Conservation (phyloP, 352 stramenopile genomes). For the Phytophthora sojae region DNA sequence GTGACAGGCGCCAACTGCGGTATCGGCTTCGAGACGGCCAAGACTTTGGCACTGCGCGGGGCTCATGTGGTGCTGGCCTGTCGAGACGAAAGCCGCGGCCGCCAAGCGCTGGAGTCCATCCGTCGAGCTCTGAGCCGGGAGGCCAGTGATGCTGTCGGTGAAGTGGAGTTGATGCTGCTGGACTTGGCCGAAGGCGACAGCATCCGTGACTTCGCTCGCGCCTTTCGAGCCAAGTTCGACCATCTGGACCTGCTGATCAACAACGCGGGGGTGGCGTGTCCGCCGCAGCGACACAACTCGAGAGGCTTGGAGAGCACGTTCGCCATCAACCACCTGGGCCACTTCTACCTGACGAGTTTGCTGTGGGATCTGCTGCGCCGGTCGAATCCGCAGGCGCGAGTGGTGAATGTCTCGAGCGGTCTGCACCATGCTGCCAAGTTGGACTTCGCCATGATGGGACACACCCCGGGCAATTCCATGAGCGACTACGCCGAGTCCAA, state of each 20-base stretch:
- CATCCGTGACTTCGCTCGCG: slow-evolving; percentile 51
- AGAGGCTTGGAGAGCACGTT: slow-evolving; percentile 51
- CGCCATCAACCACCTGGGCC: slow-evolving; percentile 58
- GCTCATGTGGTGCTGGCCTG: slow-evolving; percentile 84
- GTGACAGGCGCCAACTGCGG: slow-evolving; percentile 88
- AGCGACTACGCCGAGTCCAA: slow-evolving; percentile 56
- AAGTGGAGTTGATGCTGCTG: slow-evolving; percentile 48
- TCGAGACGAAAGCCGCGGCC: slow-evolving; percentile 45
- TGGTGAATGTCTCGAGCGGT: slow-evolving; percentile 55
- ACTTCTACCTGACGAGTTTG: slow-evolving; percentile 60
- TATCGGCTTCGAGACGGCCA: slow-evolving; percentile 82
- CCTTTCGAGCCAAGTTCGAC: slow-evolving; percentile 46
- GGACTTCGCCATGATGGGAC: slow-evolving; percentile 41
- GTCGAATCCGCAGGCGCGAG: slow-evolving; percentile 30
- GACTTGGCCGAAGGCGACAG: slow-evolving; percentile 60
- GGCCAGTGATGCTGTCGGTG: slow-evolving; percentile 25
- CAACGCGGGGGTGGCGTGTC: slow-evolving; percentile 58
- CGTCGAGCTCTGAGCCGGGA: slow-evolving; percentile 15
- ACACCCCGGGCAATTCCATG: slow-evolving; percentile 29
- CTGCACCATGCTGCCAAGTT: slow-evolving; percentile 42
- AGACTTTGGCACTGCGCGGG: slow-evolving; percentile 58
- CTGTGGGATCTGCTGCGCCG: slow-evolving; percentile 43
- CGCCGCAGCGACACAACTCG: slow-evolving; percentile 30
- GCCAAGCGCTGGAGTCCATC: slow-evolving; percentile 37
- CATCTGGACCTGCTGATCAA: slow-evolving; percentile 73